Evolutionary conservation across 805 yeast genomes (phyloP).

Genomic region (Wickerhamiella sorbophila): DNA sequence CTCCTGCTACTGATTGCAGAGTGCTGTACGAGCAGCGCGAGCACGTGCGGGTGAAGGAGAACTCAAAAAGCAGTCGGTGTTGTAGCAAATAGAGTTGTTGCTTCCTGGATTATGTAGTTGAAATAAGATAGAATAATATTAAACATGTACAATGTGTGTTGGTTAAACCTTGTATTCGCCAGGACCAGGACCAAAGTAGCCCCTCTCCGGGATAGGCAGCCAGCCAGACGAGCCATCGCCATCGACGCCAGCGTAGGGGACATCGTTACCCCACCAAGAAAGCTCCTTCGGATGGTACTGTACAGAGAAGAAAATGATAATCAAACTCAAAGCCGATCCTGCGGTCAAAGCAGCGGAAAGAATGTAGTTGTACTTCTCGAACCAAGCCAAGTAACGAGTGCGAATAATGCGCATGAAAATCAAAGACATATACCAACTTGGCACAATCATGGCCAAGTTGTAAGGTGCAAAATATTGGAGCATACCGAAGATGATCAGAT

Average conservation of each 20-base stretch:
- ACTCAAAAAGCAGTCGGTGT: too few relatives aligned
- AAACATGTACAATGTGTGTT: too few relatives aligned
- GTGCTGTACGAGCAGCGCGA: too few relatives aligned
- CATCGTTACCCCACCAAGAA: conserved; percentile 51
- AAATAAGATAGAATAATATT: too few relatives aligned
- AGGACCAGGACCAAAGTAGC: conserved; percentile 22
- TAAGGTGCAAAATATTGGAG: conserved; percentile 14
- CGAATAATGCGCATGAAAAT: conserved; percentile 23
- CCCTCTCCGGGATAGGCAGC: conserved; percentile 15
- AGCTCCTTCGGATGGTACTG: conserved; percentile 30
- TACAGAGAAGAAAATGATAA: conserved; percentile 40
- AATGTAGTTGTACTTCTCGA: conserved; percentile 36
- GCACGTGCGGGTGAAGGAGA: too few relatives aligned
- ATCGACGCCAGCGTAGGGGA: conserved; percentile 15
- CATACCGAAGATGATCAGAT: conserved; percentile 20
- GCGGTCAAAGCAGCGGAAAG: conserved; percentile 42
- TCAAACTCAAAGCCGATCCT: conserved; percentile 44
- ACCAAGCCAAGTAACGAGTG: conserved; percentile 38
- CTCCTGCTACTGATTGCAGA: too few relatives aligned
- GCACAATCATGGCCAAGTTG: conserved; percentile 11
- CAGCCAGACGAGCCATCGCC: conserved; percentile 7
- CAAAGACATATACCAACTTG: conserved; percentile 10
- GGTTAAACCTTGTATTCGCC: conserved; percentile 7
- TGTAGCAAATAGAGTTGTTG: too few relatives aligned
- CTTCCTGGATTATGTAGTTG: too few relatives aligned